phyloP scores from a whole-genome alignment of 257 asterid genomes.

The Solanum paucissectum region DNA sequence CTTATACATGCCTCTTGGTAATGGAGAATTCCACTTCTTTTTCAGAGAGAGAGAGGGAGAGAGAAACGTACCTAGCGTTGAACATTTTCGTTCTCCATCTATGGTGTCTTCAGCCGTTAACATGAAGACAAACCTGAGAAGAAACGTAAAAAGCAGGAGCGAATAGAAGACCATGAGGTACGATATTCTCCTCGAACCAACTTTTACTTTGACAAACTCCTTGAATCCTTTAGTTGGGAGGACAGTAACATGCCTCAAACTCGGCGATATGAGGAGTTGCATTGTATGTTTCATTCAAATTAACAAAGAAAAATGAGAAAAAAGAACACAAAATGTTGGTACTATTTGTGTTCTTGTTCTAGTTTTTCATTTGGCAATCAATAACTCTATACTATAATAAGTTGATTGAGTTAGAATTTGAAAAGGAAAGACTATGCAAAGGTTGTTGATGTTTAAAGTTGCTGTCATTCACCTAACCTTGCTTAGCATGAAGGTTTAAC shows the following conservation, averaged over 20 bases:
- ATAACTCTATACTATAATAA: background rate
- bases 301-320: background rate
- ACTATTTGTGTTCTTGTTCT: background rate
- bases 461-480: constrained; percentile 77
- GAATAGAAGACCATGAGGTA: constrained; percentile 62
- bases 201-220: constrained; percentile 60
- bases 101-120: constrained; percentile 58
- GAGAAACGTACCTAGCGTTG: constrained; percentile 36
- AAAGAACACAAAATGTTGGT: background rate
- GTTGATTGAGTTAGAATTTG: constrained; percentile 9
- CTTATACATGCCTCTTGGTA: background rate
- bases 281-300: constrained; percentile 7
- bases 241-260: constrained; percentile 64
- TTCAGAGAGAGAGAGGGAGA: background rate
- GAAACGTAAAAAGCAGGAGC: constrained; percentile 52
- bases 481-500: constrained; percentile 53
- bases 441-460: constrained; percentile 25
- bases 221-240: constrained; percentile 58
- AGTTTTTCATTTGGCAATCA: background rate
- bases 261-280: constrained; percentile 82
- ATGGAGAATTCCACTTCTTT: background rate
- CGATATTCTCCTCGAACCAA: constrained; percentile 54
- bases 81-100: constrained; percentile 51
- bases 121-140: constrained; percentile 66
- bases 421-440: background rate